phyloP scores from a whole-genome alignment of 441 rosid genomes.

The California macrophylla region DNA sequence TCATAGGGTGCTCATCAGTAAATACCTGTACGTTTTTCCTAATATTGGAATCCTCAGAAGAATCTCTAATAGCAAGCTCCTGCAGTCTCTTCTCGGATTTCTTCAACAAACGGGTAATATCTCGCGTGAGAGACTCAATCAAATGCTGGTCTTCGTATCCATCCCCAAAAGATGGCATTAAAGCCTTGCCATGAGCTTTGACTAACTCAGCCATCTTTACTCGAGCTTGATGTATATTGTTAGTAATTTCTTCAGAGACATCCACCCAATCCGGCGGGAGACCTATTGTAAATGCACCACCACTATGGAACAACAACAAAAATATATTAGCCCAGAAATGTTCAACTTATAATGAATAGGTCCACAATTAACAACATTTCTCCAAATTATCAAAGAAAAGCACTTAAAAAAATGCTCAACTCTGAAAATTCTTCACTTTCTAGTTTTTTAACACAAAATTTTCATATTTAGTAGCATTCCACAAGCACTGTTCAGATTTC shows the following conservation, averaged over 20 bases:
- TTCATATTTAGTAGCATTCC: neutral
- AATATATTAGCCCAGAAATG: neutral
- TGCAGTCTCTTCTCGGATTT: conserved; percentile 4
- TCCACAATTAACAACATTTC: neutral
- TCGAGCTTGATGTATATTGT: conserved; percentile 5
- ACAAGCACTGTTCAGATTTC: neutral
- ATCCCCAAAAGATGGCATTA: conserved; percentile 4
- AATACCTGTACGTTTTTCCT: conserved; percentile 3
- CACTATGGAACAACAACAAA: neutral
- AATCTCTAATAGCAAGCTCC: neutral
- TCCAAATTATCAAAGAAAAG: neutral
- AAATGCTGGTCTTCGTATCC: conserved; percentile 1
- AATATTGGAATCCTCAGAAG: neutral
- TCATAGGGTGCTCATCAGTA: neutral
- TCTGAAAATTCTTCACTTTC: neutral
- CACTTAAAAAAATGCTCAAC: neutral
- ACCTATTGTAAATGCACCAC: conserved; percentile 3
- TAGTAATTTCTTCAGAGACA: neutral
- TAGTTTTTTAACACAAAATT: neutral
- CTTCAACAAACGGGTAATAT: neutral
- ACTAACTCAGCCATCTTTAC: neutral
- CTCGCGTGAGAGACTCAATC: conserved; percentile 1
- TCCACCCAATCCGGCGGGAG: conserved; percentile 7
- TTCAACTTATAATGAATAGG: neutral
- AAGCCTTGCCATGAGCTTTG: conserved; percentile 5